Conservation (phyloP, 345 rosid genomes). For the Nephelium lappaceum region DNA sequence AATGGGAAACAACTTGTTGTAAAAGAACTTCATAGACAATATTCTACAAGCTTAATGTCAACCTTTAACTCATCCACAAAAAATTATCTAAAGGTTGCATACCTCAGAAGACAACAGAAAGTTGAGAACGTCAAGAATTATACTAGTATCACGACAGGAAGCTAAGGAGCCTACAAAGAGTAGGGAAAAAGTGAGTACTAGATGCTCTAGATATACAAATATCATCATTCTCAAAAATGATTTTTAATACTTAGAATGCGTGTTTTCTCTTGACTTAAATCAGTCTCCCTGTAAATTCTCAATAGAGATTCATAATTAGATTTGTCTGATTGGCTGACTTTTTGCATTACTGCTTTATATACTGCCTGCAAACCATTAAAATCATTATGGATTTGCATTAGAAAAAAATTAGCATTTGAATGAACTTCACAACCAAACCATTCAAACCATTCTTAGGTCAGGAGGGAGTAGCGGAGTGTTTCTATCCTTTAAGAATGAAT, state of each 20-base stretch:
- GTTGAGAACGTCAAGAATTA: constrained; percentile 74
- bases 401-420: background rate
- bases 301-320: constrained; percentile 75
- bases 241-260: constrained; percentile 67
- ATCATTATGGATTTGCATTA: constrained; percentile 3
- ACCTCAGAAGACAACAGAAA: constrained; percentile 83
- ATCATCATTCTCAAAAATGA: constrained; percentile 2
- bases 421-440: constrained; percentile 38
- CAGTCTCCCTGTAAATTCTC: constrained; percentile 83
- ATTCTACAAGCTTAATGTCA: background rate
- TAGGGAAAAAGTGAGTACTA: constrained; percentile 1
- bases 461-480: constrained; percentile 83
- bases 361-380: constrained; percentile 64
- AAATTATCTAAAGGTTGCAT: constrained; percentile 6
- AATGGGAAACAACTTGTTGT: constrained; percentile 1
- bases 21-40: background rate
- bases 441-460: constrained; percentile 76
- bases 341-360: constrained; percentile 85
- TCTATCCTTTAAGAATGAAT: constrained; percentile 75
- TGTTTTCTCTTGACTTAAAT: constrained; percentile 90
- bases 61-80: background rate
- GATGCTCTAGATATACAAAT: constrained; percentile 11
- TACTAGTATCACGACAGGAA: constrained; percentile 60
- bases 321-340: constrained; percentile 58
- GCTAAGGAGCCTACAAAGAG: constrained; percentile 64